Evolutionary conservation across 306 rosid species (phyloP).

Genomic region (Urtica urens): DNA sequence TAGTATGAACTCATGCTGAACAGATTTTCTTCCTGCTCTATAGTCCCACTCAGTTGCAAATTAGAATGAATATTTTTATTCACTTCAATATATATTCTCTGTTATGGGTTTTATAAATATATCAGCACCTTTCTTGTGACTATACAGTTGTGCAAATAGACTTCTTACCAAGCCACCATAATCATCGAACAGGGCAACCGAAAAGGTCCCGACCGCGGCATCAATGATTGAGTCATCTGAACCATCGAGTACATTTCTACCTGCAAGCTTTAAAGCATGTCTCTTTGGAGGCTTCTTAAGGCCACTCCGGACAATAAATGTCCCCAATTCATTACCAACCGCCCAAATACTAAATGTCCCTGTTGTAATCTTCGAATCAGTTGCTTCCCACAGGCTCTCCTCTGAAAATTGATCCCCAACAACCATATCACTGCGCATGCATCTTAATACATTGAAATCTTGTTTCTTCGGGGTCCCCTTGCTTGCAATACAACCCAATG

Average conservation of each 20-base stretch:
- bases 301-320: conserved; percentile 74
- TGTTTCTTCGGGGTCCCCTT: conserved; percentile 65
- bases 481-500: conserved; percentile 79
- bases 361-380: conserved; percentile 47
- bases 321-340: conserved; percentile 77
- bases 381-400: conserved; percentile 85
- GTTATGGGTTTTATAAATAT: no score
- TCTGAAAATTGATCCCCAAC: conserved; percentile 74
- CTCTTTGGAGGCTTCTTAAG: conserved; percentile 86
- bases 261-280: conserved; percentile 78
- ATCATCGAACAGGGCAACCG: conserved; percentile 90
- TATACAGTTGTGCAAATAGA: conserved; percentile 12
- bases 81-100: no score
- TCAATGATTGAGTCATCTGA: conserved; percentile 64
- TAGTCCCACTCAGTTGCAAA: no score
- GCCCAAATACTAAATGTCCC: conserved; percentile 79
- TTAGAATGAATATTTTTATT: no score
- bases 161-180: conserved; percentile 94
- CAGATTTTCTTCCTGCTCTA: no score
- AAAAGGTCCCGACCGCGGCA: conserved; percentile 75
- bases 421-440: conserved; percentile 82
- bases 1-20: no score
- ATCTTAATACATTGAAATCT: conserved; percentile 61
- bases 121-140: no score
- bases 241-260: conserved; percentile 48